Evolutionary conservation across 139 green algal species (phyloP), one percentile per base, ranked within the genome.

Genomic region (Klebsormidium nitens): DNA sequence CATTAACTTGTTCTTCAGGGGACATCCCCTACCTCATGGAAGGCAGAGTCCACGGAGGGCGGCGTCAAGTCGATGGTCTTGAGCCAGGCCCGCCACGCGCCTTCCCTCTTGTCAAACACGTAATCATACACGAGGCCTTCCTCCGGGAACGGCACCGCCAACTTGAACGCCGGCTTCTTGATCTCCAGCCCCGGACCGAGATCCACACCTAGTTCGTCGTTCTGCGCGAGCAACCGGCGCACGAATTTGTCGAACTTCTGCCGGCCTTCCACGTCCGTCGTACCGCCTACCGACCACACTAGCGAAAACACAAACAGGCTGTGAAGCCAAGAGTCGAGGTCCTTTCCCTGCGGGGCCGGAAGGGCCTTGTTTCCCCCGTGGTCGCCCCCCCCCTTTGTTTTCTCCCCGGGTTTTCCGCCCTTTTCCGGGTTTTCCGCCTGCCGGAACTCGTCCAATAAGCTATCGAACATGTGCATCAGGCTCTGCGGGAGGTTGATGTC

Each of bases 211-310:
- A 59, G 84, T 23, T 78, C 69, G 28, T 70, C 58, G 32, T 60
- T 72, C 19, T 85, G 71, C 5, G 52, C 46, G 35, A 91, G 68
- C 67, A 93, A 71, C 68, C 76, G 77, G 29, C 83, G 75, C 50
- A 89, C 40, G 36, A 88, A 87, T 2, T 80, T 62, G 56, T 61
- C 75, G 70, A 91, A 91, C 50, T 68, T 48, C 14, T 23, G 23
- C 31, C 86, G 69, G 23, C 84, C 85, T 36, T 86, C 76, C 3
- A 69, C 79, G 14, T 92, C 79, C 28, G 81, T 85, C 28, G 85
- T 82, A 47, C 79, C 85, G 36, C 87, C 86, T 2, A 93, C 34
- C 4, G 81, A 87, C 87, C 87, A 93, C 47, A 90, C 65, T 5
- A 89, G 52, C 11, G 80, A 70, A 64, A 93, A 93, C 42, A 91